phyloP scores from a whole-genome alignment of 2,329 filamentous ascomycete species.

The Penicillium rolfsii region DNA sequence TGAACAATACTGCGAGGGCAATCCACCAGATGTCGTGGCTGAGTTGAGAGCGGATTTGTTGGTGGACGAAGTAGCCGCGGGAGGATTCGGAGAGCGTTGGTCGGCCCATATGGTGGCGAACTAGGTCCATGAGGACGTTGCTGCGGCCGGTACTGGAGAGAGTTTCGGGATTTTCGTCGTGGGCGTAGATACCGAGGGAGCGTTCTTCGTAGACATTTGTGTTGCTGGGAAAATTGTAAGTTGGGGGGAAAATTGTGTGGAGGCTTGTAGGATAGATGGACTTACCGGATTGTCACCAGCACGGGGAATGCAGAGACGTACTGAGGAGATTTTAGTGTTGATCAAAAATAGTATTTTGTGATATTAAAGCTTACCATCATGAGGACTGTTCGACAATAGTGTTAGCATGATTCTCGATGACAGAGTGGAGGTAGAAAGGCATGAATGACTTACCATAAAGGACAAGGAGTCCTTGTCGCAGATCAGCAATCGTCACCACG shows the following conservation, averaged over 20 bases:
- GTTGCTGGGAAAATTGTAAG: slow-evolving; percentile 49
- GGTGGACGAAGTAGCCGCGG: slow-evolving; percentile 55
- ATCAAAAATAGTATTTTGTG: background rate
- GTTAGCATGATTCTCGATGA: slow-evolving; percentile 13
- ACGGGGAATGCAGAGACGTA: slow-evolving; percentile 45
- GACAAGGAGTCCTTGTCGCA: slow-evolving; percentile 49
- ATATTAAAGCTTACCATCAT: slow-evolving; percentile 38
- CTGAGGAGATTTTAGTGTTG: slow-evolving; percentile 23
- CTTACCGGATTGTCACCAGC: slow-evolving; percentile 39
- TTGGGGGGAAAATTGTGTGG: background rate
- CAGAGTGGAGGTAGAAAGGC: background rate
- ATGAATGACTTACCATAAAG: slow-evolving; percentile 32
- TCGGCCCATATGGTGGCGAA: slow-evolving; percentile 33
- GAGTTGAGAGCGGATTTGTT: slow-evolving; percentile 66
- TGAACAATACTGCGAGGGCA: slow-evolving; percentile 62
- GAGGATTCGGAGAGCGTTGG: slow-evolving; percentile 36
- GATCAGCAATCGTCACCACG: slow-evolving; percentile 62
- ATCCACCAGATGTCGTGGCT: slow-evolving; percentile 71
- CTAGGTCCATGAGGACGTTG: slow-evolving; percentile 32
- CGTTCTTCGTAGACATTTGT: slow-evolving; percentile 74
- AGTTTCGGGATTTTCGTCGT: slow-evolving; percentile 33
- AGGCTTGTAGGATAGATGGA: background rate
- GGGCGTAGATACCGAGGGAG: slow-evolving; percentile 57
- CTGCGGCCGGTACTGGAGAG: slow-evolving; percentile 24
- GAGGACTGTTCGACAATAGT: slow-evolving; percentile 29